Conservation (phyloP, 495 filamentous ascomycete species). For the Hyaloscypha finlandica region DNA sequence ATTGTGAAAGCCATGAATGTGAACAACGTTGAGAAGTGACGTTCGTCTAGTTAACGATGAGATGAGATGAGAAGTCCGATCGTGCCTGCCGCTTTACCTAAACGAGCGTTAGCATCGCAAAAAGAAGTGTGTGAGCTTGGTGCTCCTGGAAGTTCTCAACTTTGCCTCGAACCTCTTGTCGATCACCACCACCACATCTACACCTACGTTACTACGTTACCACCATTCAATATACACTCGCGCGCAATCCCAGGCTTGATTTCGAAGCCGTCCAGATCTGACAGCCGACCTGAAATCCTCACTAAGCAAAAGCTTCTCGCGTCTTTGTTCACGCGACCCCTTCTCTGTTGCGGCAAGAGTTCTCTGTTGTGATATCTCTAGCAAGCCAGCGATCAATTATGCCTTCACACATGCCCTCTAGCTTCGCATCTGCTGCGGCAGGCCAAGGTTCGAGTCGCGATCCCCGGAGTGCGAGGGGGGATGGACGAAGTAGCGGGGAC, state of each 20-base stretch:
- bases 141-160: too few species aligned
- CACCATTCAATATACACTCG: slow-evolving; percentile 5
- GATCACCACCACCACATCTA: not conserved
- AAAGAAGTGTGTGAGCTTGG: too few species aligned
- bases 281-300: not conserved
- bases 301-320: slow-evolving; percentile 17
- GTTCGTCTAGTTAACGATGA: not conserved
- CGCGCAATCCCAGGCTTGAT: slow-evolving; percentile 5
- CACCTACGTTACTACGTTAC: not conserved
- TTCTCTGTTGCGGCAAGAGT: slow-evolving; percentile 18
- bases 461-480: slow-evolving; percentile 53
- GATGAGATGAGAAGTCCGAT: not conserved
- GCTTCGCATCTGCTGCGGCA: slow-evolving; percentile 81
- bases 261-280: slow-evolving; percentile 2
- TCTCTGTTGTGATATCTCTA: slow-evolving; percentile 16
- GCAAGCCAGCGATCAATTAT: slow-evolving; percentile 43
- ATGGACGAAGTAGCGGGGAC: slow-evolving; percentile 56
- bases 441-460: slow-evolving; percentile 64
- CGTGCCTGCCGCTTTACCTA: too few species aligned
- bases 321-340: slow-evolving; percentile 25
- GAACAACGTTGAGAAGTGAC: too few species aligned
- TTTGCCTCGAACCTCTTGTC: not conserved
- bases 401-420: slow-evolving; percentile 77
- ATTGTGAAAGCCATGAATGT: too few species aligned
- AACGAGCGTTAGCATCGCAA: too few species aligned